Base-by-base conservation (phyloP, 2,329 filamentous ascomycete species). In the Cordyceps militaris region DNA sequence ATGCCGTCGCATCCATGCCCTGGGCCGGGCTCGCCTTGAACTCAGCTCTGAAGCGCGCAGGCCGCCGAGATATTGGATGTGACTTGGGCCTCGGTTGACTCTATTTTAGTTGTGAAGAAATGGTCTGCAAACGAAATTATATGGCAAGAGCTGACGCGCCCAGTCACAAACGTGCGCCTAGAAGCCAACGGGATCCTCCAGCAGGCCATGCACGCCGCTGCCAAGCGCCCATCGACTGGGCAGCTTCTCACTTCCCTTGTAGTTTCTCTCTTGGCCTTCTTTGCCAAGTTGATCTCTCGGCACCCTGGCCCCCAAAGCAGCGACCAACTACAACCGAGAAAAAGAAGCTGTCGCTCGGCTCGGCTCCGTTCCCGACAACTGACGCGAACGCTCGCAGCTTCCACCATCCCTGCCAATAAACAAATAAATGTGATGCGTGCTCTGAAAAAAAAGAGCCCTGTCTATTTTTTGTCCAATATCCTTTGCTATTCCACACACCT, bases 1-100 rank as follows among this genome's bases (percentile, higher is more conserved):
- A 40, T 36, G 32, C 53, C 53, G 53, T 48, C 53, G 53, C 53
- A 56, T 34, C 32, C 53, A 28, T 9, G 36, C n/a, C n/a, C 28
- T 24, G 13, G 32, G 21, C 21, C 42, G 30, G 19, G 13, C 8
- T 11, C 44, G 13, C 13, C n/a, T 52, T 43, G 13, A 28, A n/a
- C 11, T 16, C 24, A 28, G 11, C 14, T 32, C 8, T 46, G 9
- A 40, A 50, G 32, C 32, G 32, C 48, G 34, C 16, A 26, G 3
- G 16, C 48, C 14, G 3, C 32, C 23, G 11, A 40, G 19, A 40
- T 40, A 14, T 40, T n/a, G 38, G 16, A 16, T n/a, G 8, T 40
- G 36, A 40, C n/a, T 40, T 19, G 16, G 36, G 14, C 10, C 6
- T 32, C 28, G 10, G 6, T 32, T 32, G n/a, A n/a, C n/a, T n/a